Evolutionary conservation across 2,329 filamentous ascomycete genomes (phyloP), one percentile per base, ranked within the genome.

Genomic region (Camptophora hylomeconis): DNA sequence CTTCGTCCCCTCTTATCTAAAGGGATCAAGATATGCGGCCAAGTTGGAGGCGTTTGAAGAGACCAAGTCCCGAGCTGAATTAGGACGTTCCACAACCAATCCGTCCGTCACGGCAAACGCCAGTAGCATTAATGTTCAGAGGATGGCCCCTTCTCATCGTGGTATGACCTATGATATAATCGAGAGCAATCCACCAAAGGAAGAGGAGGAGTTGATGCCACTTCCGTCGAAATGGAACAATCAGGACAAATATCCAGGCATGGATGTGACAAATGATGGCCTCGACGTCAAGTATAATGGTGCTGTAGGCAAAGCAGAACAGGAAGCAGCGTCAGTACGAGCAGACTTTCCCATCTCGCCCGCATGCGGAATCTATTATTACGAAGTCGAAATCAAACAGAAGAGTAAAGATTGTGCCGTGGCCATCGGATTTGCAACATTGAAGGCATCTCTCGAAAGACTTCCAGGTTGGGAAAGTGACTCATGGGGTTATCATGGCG

Each of bases 281-380:
- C 61, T 75, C 28, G 78, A 87, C 45, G 73, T 92, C 32, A 63
- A 65, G 35, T 75, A 72, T 46, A 57, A 54, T 21, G 70, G 70
- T 13, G 52, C 61, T 7, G 58, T 60, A 21, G 72, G 72, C 49
- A 65, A 67, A 24, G 58, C 65, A 34, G 72, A 78, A 8, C 61
- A 80, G 47, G 89, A 95, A 51, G 81, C 83, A 11, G 83, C 75
- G 19, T 72, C 81, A 8, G 74, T 93, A 33, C 74, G 89, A 32
- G 72, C 86, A 16, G 80, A 98, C 52, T 66, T 84, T 50, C 71
- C 75, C 26, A 94, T 95, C 73, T 84, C 89, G 3, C 67, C 74
- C 19, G 79, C 92, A 47, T 89, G 81, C 42, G 89, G 89, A 2
- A 77, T 98, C 35, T 98, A 93, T 54, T 98, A 98, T 52, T 98